Percentiles rank a stretch among this genome's conserved stretches.
Conservation (phyloP, 2,329 filamentous ascomycete genomes). For the Beauveria bassiana region DNA sequence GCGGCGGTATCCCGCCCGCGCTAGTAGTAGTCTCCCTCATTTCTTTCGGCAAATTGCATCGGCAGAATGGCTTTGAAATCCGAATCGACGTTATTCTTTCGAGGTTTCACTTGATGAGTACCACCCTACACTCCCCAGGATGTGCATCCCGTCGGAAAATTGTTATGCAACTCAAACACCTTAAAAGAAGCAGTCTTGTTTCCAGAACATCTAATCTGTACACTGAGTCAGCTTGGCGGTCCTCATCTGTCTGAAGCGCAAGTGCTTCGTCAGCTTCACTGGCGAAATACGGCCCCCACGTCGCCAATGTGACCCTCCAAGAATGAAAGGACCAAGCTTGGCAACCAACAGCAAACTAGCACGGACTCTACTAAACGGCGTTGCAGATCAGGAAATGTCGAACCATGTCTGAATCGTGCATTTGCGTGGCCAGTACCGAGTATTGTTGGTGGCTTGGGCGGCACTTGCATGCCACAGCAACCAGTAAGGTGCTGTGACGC, state of each 20-base stretch:
- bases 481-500: no score
- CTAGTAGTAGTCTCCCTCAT: not conserved
- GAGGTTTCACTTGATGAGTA: no score
- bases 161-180: not conserved
- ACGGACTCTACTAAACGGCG: not conserved
- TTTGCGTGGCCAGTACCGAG: slow-evolving; percentile 18
- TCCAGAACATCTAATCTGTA: not conserved
- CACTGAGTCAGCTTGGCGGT: not conserved
- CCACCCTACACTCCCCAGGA: not conserved
- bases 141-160: not conserved
- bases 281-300: not conserved
- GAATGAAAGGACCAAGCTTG: not conserved
- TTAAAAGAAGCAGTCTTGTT: not conserved
- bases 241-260: not conserved
- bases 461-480: slow-evolving; percentile 7
- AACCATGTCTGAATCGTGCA: not conserved
- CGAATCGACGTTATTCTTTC: no score
- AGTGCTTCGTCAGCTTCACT: no score
- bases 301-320: not conserved
- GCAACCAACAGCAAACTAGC: not conserved
- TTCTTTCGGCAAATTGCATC: not conserved
- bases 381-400: not conserved
- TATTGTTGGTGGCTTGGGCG: slow-evolving; percentile 18
- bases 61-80: not conserved
- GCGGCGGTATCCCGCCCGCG: not conserved